Base-by-base conservation (phyloP, 352 stramenopile genomes). In the Peronospora destructor region DNA sequence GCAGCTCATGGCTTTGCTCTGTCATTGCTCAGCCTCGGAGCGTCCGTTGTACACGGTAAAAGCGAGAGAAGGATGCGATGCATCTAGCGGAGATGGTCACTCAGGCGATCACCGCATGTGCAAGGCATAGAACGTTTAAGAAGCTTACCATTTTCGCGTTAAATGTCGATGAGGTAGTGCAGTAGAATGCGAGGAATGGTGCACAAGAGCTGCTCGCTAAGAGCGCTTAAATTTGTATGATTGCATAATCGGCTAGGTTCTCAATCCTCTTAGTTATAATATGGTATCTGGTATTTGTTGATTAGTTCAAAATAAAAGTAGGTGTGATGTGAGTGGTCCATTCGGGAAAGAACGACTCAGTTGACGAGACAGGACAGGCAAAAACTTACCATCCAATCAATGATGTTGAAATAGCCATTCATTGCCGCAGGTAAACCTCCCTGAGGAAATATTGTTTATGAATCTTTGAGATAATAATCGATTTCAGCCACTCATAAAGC, bases 91-190 rank as follows among this genome's bases (percentile, higher is more conserved):
- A 35, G 6, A 42, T 19, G 4, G 12, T 28, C 19, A 11, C 39
- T 17, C 30, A 16, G 3, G 43, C 12, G 8, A 19, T 45, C 39
- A 4, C 37, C 21, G 33, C 36, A 32, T 16, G n/a, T 26, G 17
- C 30, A 41, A 4, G n/a, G 9, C 23, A 30, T 39, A 49, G 35
- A 48, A 13, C 17, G 8, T 14, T 11, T 21, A 25, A n/a, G 12
- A 16, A 35, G 36, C 71, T 66, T 71, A 85, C 73, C 73, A 85
- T 85, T 79, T 83, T 85, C 79, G 62, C 64, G 62, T 78, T 65
- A 85, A 68, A 82, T 79, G 75, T 86, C 73, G 75, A 89, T 86
- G 77, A 89, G 71, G 73, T 86, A 83, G 74, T 85, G 77, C 62
- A 79, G 60, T 71, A 71, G 64, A 78, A 84, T 61, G 57, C 52